Evolutionary conservation across 257 asterid genomes (phyloP).

Genomic region (Rauvolfia tetraphylla): DNA sequence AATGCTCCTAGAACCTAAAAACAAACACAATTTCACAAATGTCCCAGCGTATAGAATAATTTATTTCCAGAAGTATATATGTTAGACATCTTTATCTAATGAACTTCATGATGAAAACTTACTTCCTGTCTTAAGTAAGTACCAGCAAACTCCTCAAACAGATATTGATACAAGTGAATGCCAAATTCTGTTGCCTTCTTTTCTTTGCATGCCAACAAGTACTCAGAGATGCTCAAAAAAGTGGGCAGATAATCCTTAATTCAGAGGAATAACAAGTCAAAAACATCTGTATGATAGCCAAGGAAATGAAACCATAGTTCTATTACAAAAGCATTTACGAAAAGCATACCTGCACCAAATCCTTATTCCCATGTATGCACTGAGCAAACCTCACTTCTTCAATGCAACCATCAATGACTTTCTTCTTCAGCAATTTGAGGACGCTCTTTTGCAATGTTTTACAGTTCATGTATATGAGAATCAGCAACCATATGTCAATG

Average conservation of each 20-base stretch:
- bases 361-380: conserved; percentile 61
- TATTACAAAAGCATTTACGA: not conserved
- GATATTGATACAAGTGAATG: conserved; percentile 56
- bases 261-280: conserved; percentile 27
- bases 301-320: not conserved
- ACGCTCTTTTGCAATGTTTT: conserved; percentile 67
- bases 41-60: conserved; percentile 27
- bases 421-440: conserved; percentile 70
- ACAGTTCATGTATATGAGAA: conserved; percentile 51
- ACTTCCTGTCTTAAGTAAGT: conserved; percentile 81
- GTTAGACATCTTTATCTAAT: not conserved
- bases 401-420: conserved; percentile 66
- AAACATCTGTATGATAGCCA: not conserved
- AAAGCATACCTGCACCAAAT: conserved; percentile 57
- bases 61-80: conserved; percentile 13
- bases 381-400: conserved; percentile 64
- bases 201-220: conserved; percentile 79
- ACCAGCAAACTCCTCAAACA: conserved; percentile 64
- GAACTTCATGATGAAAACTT: conserved; percentile 28
- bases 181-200: conserved; percentile 60
- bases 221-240: conserved; percentile 64
- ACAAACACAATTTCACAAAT: conserved; percentile 15
- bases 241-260: conserved; percentile 67
- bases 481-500: conserved; percentile 77
- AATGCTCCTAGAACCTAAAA: conserved; percentile 82